Percentiles rank a stretch among this genome's conserved stretches.
phyloP scores from a whole-genome alignment of 257 asterid genomes.

The Knoxia roxburghii region DNA sequence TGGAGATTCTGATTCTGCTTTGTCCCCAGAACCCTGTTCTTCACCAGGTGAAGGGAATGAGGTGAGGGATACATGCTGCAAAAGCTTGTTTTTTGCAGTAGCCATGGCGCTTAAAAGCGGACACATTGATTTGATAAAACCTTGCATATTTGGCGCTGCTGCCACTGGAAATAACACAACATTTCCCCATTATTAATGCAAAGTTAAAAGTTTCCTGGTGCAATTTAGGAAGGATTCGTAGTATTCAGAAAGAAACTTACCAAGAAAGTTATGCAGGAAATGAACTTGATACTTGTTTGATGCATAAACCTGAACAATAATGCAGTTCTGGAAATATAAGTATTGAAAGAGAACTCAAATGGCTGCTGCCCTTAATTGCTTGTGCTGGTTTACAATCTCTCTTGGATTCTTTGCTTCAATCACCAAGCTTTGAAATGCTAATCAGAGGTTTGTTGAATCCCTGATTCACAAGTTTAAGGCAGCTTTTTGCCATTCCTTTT shows the following conservation, averaged over 20 bases:
- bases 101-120: constrained; percentile 20
- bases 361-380: neutral
- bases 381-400: neutral
- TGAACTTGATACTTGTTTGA: neutral
- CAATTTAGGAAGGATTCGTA: neutral
- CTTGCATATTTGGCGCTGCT: constrained; percentile 45
- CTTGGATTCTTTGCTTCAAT: constrained; percentile 22
- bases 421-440: neutral
- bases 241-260: constrained; percentile 4
- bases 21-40: constrained; percentile 17
- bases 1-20: constrained; percentile 17
- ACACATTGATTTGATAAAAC: constrained; percentile 34
- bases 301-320: neutral
- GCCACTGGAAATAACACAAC: neutral
- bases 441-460: no score
- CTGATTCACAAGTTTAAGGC: no score
- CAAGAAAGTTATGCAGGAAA: neutral
- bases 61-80: constrained; percentile 19
- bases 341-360: no score
- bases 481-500: neutral
- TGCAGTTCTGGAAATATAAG: no score
- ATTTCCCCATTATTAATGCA: neutral
- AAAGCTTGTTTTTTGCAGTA: constrained; percentile 7
- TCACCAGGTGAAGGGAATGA: constrained; percentile 16
- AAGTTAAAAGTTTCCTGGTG: neutral